A percentile compares a stretch with the other conserved stretches of the same genome.
phyloP scores from a whole-genome alignment of 192 early-diverging fungal species.

The Geosiphon pyriformis region DNA sequence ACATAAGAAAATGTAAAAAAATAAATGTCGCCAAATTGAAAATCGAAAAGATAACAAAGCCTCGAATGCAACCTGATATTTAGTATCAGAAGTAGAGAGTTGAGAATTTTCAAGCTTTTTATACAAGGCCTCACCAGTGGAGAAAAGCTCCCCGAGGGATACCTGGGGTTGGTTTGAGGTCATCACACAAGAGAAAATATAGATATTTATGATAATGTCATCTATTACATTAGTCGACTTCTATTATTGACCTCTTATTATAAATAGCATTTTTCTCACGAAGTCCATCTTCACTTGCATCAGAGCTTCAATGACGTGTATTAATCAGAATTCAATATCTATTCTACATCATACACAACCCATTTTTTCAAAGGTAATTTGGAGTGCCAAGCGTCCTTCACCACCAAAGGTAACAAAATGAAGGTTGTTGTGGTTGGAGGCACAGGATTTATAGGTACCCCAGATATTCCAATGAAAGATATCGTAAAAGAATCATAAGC shows the following conservation, averaged over 20 bases:
- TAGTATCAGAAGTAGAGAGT: constrained; percentile 39
- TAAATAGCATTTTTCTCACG: too few relatives aligned
- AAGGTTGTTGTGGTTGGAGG: constrained; percentile 25
- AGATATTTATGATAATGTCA: too few relatives aligned
- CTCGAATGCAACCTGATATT: constrained; percentile 18
- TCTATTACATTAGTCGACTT: too few relatives aligned
- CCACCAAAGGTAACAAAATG: not conserved
- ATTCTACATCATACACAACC: too few relatives aligned
- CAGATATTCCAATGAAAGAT: not conserved
- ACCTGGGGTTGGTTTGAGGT: too few relatives aligned
- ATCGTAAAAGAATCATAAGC: not conserved
- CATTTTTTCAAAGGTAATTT: too few relatives aligned
- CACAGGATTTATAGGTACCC: constrained; percentile 23
- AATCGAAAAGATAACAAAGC: not conserved
- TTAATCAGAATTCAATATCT: too few relatives aligned
- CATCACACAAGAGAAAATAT: too few relatives aligned
- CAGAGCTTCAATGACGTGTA: too few relatives aligned
- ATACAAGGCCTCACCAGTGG: constrained; percentile 23
- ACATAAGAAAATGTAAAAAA: not conserved
- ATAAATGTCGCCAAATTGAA: not conserved
- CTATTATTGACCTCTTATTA: too few relatives aligned
- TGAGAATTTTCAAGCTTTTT: constrained; percentile 36
- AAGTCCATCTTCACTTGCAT: too few relatives aligned
- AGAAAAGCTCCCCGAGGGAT: constrained; percentile 31
- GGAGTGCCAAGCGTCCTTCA: too few relatives aligned